These are phyloP conservation scores for Candida nemodendra DNA, from an alignment of 805 yeast species.

Conservation along the genomic window DNA sequence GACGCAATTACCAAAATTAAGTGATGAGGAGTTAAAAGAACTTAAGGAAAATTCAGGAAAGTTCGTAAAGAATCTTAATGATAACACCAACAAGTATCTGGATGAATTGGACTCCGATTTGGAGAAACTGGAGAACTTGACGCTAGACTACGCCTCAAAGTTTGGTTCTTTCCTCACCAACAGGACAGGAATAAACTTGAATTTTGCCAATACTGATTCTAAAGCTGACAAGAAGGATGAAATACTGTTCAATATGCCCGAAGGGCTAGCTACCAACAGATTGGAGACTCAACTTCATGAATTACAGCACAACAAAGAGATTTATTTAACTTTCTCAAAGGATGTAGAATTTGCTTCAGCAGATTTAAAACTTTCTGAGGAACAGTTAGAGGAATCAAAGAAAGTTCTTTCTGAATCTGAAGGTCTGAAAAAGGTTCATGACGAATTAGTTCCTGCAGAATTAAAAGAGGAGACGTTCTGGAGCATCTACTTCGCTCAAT, in stretches of 20 bases:
- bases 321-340: constrained; percentile 38
- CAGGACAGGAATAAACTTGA: constrained; percentile 17
- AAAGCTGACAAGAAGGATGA: constrained; percentile 36
- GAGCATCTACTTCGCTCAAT: constrained; percentile 63
- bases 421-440: constrained; percentile 54
- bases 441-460: constrained; percentile 61
- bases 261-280: constrained; percentile 46
- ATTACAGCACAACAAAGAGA: constrained; percentile 48
- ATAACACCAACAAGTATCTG: constrained; percentile 58
- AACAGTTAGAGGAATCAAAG: constrained; percentile 43
- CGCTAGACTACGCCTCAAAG: constrained; percentile 57
- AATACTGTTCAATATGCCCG: constrained; percentile 44
- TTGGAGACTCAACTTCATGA: constrained; percentile 63
- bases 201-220: constrained; percentile 13
- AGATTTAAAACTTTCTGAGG: constrained; percentile 43
- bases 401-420: constrained; percentile 46
- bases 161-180: constrained; percentile 52
- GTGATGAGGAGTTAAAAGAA: constrained; percentile 25
- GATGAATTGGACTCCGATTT: constrained; percentile 73
- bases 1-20: constrained; percentile 15
- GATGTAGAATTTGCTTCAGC: constrained; percentile 33
- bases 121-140: constrained; percentile 69
- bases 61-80: constrained; percentile 27
- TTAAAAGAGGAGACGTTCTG: constrained; percentile 65
- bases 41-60: constrained; percentile 26